phyloP scores from a whole-genome alignment of 768 basidiomycete species.

The Xerocomus spinulosus region DNA sequence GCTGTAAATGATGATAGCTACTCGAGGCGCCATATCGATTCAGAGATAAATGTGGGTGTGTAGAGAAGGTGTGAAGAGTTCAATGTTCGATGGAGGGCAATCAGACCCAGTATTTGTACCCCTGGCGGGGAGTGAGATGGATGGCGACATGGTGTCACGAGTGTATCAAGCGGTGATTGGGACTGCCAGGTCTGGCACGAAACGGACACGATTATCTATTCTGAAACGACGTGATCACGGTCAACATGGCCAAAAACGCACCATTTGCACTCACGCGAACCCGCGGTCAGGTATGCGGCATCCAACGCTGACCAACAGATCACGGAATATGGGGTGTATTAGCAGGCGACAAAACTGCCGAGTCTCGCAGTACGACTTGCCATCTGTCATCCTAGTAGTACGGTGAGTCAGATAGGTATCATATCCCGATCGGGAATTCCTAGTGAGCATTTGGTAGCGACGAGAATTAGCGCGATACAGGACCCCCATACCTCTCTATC shows the following conservation, averaged over 20 bases:
- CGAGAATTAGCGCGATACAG: too few relatives aligned
- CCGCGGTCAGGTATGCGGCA: too few relatives aligned
- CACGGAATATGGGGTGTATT: too few relatives aligned
- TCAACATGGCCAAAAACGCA: not conserved
- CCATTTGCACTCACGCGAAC: not conserved
- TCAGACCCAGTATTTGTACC: not conserved
- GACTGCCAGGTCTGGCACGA: not conserved
- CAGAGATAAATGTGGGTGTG: not conserved
- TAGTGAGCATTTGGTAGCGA: too few relatives aligned
- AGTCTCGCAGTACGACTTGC: too few relatives aligned
- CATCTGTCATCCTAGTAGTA: too few relatives aligned
- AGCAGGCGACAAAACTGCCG: not conserved
- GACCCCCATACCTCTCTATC: too few relatives aligned
- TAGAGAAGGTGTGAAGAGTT: not conserved
- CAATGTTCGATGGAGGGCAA: not conserved
- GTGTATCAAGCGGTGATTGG: not conserved
- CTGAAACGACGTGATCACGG: not conserved
- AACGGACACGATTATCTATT: not conserved
- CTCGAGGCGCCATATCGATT: slow-evolving; percentile 40
- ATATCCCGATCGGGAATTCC: not conserved
- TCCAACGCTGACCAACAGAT: not conserved
- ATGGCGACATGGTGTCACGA: not conserved
- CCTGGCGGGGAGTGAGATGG: too few relatives aligned
- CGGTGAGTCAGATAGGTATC: not conserved
- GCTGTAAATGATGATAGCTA: slow-evolving; percentile 72